A percentile compares a stretch with the other conserved stretches of the same genome.
These are phyloP conservation scores for Arthrobotrys musiformis DNA, from an alignment of 2,329 filamentous ascomycete genomes.

Conservation along the genomic window DNA sequence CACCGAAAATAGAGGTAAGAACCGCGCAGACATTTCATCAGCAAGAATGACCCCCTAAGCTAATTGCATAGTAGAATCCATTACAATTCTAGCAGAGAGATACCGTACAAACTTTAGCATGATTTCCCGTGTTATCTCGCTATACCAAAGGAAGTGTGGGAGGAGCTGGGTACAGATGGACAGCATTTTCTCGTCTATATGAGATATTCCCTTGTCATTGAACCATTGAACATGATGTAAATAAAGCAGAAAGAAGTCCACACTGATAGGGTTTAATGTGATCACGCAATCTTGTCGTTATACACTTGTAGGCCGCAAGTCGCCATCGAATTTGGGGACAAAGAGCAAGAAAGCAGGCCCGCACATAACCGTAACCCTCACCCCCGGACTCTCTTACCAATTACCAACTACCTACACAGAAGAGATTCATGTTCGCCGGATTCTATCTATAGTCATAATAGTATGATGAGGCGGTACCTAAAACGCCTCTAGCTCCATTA, in stretches of 20 bases:
- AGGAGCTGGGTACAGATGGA: constrained; percentile 96
- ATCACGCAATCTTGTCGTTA: no score
- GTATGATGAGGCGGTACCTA: not conserved
- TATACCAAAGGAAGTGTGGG: constrained; percentile 88
- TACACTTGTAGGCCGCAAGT: no score
- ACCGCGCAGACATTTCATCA: not conserved
- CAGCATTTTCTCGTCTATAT: constrained; percentile 73
- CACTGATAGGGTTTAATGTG: no score
- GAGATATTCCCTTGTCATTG: not conserved
- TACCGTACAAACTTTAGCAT: constrained; percentile 83
- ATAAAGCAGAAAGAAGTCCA: not conserved
- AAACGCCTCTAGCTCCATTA: not conserved
- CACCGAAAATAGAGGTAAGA: constrained; percentile 64
- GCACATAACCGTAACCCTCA: no score
- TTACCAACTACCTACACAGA: no score
- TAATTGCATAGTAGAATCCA: constrained; percentile 61
- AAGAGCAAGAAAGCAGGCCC: no score
- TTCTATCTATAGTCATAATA: not conserved
- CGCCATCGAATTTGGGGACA: no score
- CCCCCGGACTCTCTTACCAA: no score
- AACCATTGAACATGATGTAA: not conserved
- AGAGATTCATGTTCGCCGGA: no score
- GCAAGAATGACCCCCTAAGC: not conserved
- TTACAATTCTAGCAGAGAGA: constrained; percentile 79
- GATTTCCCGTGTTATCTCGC: constrained; percentile 79